Percentiles rank a stretch among this genome's conserved stretches.
Conservation (phyloP, 768 basidiomycete species). For the Phaffia tasmanica region DNA sequence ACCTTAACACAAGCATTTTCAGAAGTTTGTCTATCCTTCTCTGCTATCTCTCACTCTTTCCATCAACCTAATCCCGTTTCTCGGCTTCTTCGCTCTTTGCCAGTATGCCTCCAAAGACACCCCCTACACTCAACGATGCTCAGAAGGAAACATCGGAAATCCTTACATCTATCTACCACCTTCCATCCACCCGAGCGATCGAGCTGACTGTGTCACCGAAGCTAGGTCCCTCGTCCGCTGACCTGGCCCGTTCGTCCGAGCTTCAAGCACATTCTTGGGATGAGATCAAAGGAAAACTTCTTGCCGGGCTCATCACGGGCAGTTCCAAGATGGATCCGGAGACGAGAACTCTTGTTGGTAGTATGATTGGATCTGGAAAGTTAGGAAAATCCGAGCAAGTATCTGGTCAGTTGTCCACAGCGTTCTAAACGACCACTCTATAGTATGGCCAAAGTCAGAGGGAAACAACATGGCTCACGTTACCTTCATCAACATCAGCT, state of each 20-base stretch:
- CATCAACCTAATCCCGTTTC: neutral
- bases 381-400: slow-evolving; percentile 79
- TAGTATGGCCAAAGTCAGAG: neutral
- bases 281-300: slow-evolving; percentile 37
- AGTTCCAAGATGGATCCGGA: slow-evolving; percentile 49
- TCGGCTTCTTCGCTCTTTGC: neutral
- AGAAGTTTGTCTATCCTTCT: no score
- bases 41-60: no score
- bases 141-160: slow-evolving; percentile 43
- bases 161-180: slow-evolving; percentile 61
- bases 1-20: no score
- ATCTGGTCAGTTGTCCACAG: slow-evolving; percentile 49
- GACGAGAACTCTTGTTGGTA: slow-evolving; percentile 54
- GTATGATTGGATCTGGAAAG: slow-evolving; percentile 58
- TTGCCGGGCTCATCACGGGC: slow-evolving; percentile 1
- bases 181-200: slow-evolving; percentile 62
- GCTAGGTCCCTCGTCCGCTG: slow-evolving; percentile 57
- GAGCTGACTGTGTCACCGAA: slow-evolving; percentile 75
- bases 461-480: neutral
- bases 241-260: slow-evolving; percentile 46
- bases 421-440: neutral
- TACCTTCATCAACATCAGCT: slow-evolving; percentile 41
- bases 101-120: slow-evolving; percentile 39
- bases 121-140: slow-evolving; percentile 38
- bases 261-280: slow-evolving; percentile 4